Conservation (phyloP, 345 rosid species). For the Iberis pinnata region DNA sequence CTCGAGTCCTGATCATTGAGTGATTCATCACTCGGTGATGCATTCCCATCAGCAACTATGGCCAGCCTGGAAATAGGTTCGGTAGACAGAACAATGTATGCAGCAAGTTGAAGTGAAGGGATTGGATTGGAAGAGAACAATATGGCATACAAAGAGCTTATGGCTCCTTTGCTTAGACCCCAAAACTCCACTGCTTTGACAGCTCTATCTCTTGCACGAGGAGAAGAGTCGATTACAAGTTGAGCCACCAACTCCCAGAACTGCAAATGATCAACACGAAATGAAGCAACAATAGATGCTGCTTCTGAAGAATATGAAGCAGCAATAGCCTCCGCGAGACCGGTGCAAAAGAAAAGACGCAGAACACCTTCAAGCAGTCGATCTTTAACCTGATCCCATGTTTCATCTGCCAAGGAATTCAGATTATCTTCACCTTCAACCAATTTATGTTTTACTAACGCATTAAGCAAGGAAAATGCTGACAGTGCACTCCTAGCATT, state of each 20-base stretch:
- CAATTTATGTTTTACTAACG: constrained; percentile 31
- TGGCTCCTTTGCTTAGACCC: constrained; percentile 79
- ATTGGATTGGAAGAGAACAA: constrained; percentile 65
- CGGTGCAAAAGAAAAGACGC: constrained; percentile 81
- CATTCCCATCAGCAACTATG: constrained; percentile 45
- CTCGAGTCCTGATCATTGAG: constrained; percentile 37
- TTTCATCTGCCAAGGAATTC: constrained; percentile 33
- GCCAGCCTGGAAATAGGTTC: constrained; percentile 68
- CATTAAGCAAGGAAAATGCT: constrained; percentile 52
- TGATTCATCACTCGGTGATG: constrained; percentile 32
- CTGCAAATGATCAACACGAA: constrained; percentile 44
- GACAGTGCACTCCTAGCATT: constrained; percentile 60
- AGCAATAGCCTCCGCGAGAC: constrained; percentile 82
- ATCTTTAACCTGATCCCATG: constrained; percentile 52
- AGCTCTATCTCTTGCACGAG: constrained; percentile 66
- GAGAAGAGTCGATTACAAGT: constrained; percentile 52
- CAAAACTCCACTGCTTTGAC: constrained; percentile 79
- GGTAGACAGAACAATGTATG: constrained; percentile 70
- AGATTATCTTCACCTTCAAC: constrained; percentile 32
- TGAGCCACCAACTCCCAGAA: constrained; percentile 84
- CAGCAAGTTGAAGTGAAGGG: constrained; percentile 69
- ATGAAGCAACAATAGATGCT: constrained; percentile 54
- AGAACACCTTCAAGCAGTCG: constrained; percentile 72
- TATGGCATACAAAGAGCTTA: constrained; percentile 71
- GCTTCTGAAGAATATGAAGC: constrained; percentile 51